Evolutionary conservation across 2,329 filamentous ascomycete genomes (phyloP), one percentile per base, ranked within the genome.

Genomic region (Pezicula carpinea): DNA sequence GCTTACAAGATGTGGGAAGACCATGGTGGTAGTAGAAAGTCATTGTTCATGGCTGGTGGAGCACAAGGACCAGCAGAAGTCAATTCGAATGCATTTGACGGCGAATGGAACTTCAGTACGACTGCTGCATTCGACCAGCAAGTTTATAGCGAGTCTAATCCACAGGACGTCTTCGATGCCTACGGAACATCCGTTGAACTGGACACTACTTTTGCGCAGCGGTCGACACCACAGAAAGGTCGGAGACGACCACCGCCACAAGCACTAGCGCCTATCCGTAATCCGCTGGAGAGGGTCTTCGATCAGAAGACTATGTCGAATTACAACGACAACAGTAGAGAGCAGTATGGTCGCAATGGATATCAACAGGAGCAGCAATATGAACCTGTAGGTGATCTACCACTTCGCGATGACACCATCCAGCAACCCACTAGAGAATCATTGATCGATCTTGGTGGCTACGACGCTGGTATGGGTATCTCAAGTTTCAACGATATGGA

Each of bases 1-100:
- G 82, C 80, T 11, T 92, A 86, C 67, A 84, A 82, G 60, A 61
- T 83, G 17, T 92, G 87, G 87, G 87, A 91, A 63, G 76, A 82
- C 6, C 77, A 80, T 55, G 87, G 87, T 19, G 87, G 87, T 22
- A 80, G 79, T 54, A 77, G 87, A 39, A 79, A 78, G 52, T 85
- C 82, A 14, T 69, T 85, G 1, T 85, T 85, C 53, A 74, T 74
- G 5, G 66, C 72, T 3, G 77, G 77, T 18, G 82, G 81, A 48
- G 81, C 80, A 2, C 77, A 81, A 52, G 57, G 53, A 11, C 50
- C 55, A 6, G 52, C 56, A 52, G 67, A 67, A 39, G 59, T 67
- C 13, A 71, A 75, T 21, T 57, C 73, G 15, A 64, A 66, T 1
- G 68, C 72, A 3, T 69, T 70, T 14, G 74, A 74, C 47, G 80